Evolutionary conservation across 1,139 yeast genomes (phyloP).

Genomic region (Trichomonascaceae sp.): DNA sequence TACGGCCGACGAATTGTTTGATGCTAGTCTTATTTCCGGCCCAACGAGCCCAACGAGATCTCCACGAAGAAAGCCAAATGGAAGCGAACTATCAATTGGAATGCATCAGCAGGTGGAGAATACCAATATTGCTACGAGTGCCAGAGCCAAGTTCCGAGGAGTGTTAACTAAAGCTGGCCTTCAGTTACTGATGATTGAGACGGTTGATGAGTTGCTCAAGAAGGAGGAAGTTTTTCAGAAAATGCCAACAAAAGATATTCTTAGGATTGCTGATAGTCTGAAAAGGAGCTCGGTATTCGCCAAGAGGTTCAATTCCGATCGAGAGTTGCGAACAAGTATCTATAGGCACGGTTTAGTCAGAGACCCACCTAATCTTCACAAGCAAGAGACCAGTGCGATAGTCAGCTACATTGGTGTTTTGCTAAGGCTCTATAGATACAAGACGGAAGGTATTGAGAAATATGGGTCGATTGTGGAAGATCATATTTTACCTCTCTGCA

Average conservation of each 20-base stretch:
- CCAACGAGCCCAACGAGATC: not conserved
- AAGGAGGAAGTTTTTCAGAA: conserved; percentile 61
- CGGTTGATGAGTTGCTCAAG: conserved; percentile 66
- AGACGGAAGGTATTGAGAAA: conserved; percentile 35
- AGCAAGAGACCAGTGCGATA: conserved; percentile 87
- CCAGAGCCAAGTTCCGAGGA: conserved; percentile 45
- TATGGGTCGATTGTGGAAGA: conserved; percentile 43
- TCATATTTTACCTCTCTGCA: conserved; percentile 65
- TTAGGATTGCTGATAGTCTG: conserved; percentile 54
- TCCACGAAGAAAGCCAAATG: conserved; percentile 1
- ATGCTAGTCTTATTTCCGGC: conserved; percentile 26
- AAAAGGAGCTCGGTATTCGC: conserved; percentile 75
- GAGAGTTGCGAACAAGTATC: conserved; percentile 73
- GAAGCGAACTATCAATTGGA: conserved; percentile 10
- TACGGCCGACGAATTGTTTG: conserved; percentile 79
- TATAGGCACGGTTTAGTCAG: conserved; percentile 93
- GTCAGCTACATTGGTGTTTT: conserved; percentile 78
- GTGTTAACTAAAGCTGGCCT: conserved; percentile 90
- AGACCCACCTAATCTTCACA: conserved; percentile 81
- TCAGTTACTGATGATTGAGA: conserved; percentile 83
- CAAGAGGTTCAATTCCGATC: conserved; percentile 79
- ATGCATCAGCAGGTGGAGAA: conserved; percentile 12
- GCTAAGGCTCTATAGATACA: conserved; percentile 75
- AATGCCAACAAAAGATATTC: conserved; percentile 60
- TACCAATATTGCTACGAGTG: conserved; percentile 5